phyloP scores from a whole-genome alignment of 1,139 yeast species.

The Protomyces inundatus region DNA sequence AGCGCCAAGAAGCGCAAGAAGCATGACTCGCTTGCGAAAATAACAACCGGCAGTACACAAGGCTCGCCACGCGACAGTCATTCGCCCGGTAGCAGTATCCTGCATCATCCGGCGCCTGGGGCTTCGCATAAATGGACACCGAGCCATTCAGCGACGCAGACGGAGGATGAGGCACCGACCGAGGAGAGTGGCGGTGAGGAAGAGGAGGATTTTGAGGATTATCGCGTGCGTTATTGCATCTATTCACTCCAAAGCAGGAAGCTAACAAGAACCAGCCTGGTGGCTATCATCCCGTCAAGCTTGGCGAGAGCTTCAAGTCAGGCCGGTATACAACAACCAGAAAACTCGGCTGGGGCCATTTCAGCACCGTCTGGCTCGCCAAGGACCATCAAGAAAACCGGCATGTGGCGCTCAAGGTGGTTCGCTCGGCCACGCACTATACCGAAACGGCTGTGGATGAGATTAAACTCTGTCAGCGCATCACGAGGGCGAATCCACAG shows the following conservation, averaged over 20 bases:
- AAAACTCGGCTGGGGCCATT: conserved; percentile 89
- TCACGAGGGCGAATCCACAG: conserved; percentile 47
- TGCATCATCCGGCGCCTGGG: neutral
- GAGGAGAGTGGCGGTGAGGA: conserved; percentile 18
- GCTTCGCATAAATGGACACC: conserved; percentile 2
- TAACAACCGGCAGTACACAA: neutral
- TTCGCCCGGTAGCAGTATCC: neutral
- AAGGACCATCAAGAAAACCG: conserved; percentile 49
- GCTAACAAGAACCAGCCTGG: conserved; percentile 55
- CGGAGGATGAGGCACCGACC: neutral
- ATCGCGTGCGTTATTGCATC: neutral
- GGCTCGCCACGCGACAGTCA: neutral
- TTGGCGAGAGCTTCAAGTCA: conserved; percentile 62
- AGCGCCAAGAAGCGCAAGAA: conserved; percentile 23
- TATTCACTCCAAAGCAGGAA: neutral
- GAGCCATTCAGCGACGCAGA: conserved; percentile 5
- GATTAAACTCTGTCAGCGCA: conserved; percentile 54
- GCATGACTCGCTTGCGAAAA: conserved; percentile 1
- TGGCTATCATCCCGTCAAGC: conserved; percentile 79
- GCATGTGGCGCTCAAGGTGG: conserved; percentile 81
- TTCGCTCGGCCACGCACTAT: conserved; percentile 61
- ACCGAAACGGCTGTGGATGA: conserved; percentile 87
- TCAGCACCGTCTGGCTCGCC: conserved; percentile 85
- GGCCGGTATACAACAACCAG: conserved; percentile 63
- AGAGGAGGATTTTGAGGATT: conserved; percentile 23